phyloP scores from a whole-genome alignment of 2,329 filamentous ascomycete genomes.

The Trichoderma sp. region DNA sequence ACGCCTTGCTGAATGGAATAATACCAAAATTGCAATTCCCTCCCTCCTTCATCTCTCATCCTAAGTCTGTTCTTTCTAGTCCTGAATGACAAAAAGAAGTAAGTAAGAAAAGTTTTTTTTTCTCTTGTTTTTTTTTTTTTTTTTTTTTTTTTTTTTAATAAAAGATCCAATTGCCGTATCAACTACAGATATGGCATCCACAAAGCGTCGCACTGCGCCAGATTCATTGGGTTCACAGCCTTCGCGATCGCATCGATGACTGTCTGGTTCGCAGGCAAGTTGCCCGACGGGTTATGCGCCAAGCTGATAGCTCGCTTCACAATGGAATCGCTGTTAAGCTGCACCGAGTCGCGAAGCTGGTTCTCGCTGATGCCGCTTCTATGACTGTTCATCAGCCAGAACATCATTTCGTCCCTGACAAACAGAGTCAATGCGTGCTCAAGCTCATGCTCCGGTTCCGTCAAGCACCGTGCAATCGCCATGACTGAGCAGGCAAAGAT shows the following conservation, averaged over 20 bases:
- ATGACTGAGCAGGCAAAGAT: conserved; percentile 95
- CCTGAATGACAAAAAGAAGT: not conserved
- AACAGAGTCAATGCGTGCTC: conserved; percentile 94
- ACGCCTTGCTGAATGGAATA: conserved; percentile 22
- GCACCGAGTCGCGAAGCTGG: conserved; percentile 76
- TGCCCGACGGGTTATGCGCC: conserved; percentile 74
- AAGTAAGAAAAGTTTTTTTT: not conserved
- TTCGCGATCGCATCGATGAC: conserved; percentile 92
- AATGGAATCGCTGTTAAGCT: conserved; percentile 85
- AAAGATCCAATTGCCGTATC: not conserved
- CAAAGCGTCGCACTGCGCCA: conserved; percentile 85
- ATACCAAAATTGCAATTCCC: conserved; percentile 4
- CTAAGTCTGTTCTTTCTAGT: not conserved
- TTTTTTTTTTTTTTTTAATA: too few species aligned
- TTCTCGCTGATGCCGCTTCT: conserved; percentile 58
- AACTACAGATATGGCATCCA: conserved; percentile 94
- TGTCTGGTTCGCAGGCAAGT: conserved; percentile 92
- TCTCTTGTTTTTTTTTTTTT: not conserved
- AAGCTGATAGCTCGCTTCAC: conserved; percentile 87
- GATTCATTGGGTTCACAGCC: conserved; percentile 86
- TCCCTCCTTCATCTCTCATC: not conserved
- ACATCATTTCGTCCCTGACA: conserved; percentile 96
- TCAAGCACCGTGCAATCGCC: conserved; percentile 92
- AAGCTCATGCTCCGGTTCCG: conserved; percentile 85
- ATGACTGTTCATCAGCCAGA: conserved; percentile 86